phyloP scores from a whole-genome alignment of 306 rosid species.

The Medicago lupulina region DNA sequence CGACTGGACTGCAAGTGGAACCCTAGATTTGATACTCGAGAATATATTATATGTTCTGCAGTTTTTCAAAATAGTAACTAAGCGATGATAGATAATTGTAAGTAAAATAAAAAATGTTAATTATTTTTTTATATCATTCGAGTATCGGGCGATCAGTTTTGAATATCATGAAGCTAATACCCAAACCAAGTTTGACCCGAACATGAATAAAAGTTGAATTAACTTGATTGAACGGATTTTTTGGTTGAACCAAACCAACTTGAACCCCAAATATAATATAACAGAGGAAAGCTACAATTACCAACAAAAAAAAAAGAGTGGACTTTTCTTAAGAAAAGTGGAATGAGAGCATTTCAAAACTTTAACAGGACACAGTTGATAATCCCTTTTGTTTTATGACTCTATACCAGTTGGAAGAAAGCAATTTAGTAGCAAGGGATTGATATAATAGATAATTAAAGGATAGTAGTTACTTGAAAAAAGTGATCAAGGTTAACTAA shows the following conservation, averaged over 20 bases:
- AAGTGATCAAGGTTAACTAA: neutral
- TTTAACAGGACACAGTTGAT: too few relatives aligned
- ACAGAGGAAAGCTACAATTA: neutral
- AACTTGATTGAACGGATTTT: neutral
- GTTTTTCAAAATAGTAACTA: neutral
- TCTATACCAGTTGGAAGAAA: too few relatives aligned
- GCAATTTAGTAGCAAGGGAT: too few relatives aligned
- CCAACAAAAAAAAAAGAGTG: neutral
- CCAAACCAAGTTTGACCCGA: neutral
- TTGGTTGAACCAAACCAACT: neutral
- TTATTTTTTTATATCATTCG: neutral
- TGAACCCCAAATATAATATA: neutral
- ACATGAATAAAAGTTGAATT: neutral
- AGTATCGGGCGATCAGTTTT: neutral
- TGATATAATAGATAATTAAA: too few relatives aligned
- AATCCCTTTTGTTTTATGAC: too few relatives aligned
- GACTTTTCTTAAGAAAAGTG: too few relatives aligned
- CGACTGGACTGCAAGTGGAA: neutral
- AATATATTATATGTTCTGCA: neutral
- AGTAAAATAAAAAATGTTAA: neutral
- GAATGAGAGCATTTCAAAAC: too few relatives aligned
- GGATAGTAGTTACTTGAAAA: neutral
- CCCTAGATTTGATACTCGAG: neutral
- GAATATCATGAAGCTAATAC: neutral
- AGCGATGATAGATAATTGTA: constrained; percentile 1